Base-by-base conservation (phyloP, 257 asterid genomes). In the Primulina tabacum region DNA sequence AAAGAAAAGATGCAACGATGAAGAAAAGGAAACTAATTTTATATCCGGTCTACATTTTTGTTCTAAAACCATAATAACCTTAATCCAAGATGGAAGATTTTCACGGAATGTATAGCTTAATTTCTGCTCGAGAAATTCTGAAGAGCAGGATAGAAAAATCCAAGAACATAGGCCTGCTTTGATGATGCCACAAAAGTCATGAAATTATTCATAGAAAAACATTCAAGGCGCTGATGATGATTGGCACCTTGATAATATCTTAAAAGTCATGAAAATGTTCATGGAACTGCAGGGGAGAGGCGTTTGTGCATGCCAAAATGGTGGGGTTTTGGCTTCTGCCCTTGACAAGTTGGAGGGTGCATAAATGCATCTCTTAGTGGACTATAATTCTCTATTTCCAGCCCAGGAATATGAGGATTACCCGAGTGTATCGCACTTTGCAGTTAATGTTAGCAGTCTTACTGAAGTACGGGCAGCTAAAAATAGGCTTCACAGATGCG, bases 281-380 rank as follows among this genome's bases (percentile, higher is more conserved):
- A 38, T 40, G 67, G 85, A 82, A 71, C 63, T 90, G 73, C 85
- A 83, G 66, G 79, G 69, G 1, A 76, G 71, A 7, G 83, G 72
- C 66, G 79, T 50, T n/a, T 61, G 78, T 0, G 82, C 70, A 66
- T 52, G 76, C 40, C 81, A 65, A 61, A 64, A 69, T 17, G 90
- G 84, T 50, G 90, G 84, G 17, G 77, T 74, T 26, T 69, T 88
- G n/a, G 71, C 71, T 69, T 43, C 71, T 4, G 90, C 89, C 0
- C 59, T 85, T 9, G 69, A 83, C 69, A 84, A 75, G 6, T 72
- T 90, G 79, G 97, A 89, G 83, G 47, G 50, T 6, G 87, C 85
- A 71, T 89, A 71, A 77, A 67, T 77, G 68, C 75, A 64, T 60
- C 67, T 86, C 60, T 67, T 80, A 78, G 50, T 76, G 9, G 75